Conservation (phyloP, 805 yeast species). For the Candida nonsorbophila region DNA sequence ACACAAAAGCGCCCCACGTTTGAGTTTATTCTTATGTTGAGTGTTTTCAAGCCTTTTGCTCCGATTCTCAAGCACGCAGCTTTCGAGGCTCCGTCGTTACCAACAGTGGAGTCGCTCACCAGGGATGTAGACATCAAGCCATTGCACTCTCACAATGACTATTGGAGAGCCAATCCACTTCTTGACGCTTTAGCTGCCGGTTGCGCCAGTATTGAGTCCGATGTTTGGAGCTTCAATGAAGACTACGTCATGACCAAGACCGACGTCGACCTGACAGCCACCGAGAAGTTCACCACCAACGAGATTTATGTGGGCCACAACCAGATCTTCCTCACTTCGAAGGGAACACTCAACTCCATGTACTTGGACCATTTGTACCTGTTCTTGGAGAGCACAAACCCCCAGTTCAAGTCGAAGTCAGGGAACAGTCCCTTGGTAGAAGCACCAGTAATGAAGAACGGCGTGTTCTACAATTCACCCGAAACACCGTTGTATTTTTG, state of each 20-base stretch:
- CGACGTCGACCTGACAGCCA: constrained; percentile 9
- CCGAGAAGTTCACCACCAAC: constrained; percentile 17
- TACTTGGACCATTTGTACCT: constrained; percentile 50
- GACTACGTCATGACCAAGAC: constrained; percentile 24
- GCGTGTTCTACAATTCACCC: constrained; percentile 39
- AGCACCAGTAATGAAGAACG: constrained; percentile 14
- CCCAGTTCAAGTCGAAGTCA: constrained; percentile 8
- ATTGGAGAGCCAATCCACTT: constrained; percentile 56
- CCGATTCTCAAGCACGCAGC: not conserved
- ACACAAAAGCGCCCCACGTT: no score
- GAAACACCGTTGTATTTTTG: constrained; percentile 53
- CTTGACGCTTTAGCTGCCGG: constrained; percentile 56
- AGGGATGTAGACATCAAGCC: constrained; percentile 36
- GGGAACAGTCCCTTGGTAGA: constrained; percentile 9
- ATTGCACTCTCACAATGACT: constrained; percentile 68
- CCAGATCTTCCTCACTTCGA: constrained; percentile 37
- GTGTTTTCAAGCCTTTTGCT: no score
- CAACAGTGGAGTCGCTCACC: constrained; percentile 22
- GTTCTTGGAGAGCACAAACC: constrained; percentile 47
- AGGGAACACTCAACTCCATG: constrained; percentile 41
- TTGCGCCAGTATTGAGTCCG: constrained; percentile 59
- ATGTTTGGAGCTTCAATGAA: constrained; percentile 47
- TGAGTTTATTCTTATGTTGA: no score
- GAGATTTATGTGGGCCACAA: constrained; percentile 63
- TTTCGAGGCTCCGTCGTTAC: not conserved